phyloP scores from a whole-genome alignment of 2,329 filamentous ascomycete species.

The Penicillium frequentans region DNA sequence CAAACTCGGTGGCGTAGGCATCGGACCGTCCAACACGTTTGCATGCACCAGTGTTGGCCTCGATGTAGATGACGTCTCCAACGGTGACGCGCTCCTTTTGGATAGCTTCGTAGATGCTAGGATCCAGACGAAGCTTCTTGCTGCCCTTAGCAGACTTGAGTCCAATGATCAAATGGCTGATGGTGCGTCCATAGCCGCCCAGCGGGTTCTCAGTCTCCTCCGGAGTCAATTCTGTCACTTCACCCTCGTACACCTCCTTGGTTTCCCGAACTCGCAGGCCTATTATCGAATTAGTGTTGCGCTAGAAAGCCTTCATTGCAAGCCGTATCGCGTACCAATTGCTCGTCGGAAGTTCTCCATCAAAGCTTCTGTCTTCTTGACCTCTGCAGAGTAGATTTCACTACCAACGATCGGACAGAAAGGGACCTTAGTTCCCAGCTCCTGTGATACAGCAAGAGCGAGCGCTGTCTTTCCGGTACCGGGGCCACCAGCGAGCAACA shows the following conservation, averaged over 20 bases:
- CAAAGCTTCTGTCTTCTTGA: conserved; percentile 98
- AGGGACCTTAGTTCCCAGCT: conserved; percentile 95
- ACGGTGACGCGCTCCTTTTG: conserved; percentile 96
- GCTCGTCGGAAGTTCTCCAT: conserved; percentile 99
- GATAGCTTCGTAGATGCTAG: conserved; percentile 98
- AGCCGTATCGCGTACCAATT: conserved; percentile 64
- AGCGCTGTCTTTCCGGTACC: conserved; percentile 97
- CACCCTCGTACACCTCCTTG: conserved; percentile 98
- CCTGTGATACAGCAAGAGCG: conserved; percentile 91
- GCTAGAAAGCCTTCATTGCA: neutral
- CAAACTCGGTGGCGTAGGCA: conserved; percentile 97
- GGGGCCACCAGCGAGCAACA: conserved; percentile 88
- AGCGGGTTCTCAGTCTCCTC: conserved; percentile 98
- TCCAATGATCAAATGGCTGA: conserved; percentile 90
- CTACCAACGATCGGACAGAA: conserved; percentile 98
- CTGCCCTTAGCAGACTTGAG: conserved; percentile 94
- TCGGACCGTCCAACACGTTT: conserved; percentile 96
- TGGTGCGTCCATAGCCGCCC: conserved; percentile 95
- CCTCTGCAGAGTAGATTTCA: conserved; percentile 96
- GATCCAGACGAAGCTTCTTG: conserved; percentile 95
- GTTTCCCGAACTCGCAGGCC: conserved; percentile 92
- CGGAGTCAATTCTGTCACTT: conserved; percentile 94
- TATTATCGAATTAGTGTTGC: conserved; percentile 29
- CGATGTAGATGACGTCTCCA: conserved; percentile 98
- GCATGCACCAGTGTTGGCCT: conserved; percentile 97